phyloP scores from a whole-genome alignment of 1,284 basidiomycete genomes.

The Ganoderma sp. region DNA sequence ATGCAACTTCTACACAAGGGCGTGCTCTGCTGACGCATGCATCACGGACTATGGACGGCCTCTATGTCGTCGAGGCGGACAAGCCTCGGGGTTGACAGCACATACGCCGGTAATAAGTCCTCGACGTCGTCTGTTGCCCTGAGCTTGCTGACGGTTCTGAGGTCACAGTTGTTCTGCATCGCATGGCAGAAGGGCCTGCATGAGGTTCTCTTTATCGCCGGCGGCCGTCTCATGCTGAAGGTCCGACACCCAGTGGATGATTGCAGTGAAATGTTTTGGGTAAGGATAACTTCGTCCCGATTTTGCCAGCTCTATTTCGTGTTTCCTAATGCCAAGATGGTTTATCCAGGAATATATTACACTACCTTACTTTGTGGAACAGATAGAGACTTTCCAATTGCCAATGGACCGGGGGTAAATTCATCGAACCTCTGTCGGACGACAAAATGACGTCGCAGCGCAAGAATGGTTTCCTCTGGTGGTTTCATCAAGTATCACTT shows the following conservation, averaged over 20 bases:
- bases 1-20: slow-evolving; percentile 41
- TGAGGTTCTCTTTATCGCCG: background rate
- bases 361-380: background rate
- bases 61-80: slow-evolving; percentile 55
- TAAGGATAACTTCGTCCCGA: background rate
- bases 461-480: background rate
- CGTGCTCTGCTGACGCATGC: slow-evolving; percentile 57
- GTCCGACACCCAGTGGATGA: background rate
- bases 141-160: slow-evolving; percentile 1
- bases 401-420: background rate
- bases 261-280: background rate
- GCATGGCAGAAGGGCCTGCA: background rate
- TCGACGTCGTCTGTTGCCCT: slow-evolving; percentile 2
- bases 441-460: background rate
- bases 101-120: slow-evolving; percentile 20
- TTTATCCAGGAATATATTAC: background rate
- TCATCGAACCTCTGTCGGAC: background rate
- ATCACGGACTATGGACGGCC: slow-evolving; percentile 48
- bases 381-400: background rate
- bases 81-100: slow-evolving; percentile 36
- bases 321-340: background rate
- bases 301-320: background rate
- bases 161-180: background rate
- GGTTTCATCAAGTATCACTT: background rate
- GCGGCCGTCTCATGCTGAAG: background rate